Conservation (phyloP, 129 eudicot species). For the Rutidosis leptorrhynchoides region DNA sequence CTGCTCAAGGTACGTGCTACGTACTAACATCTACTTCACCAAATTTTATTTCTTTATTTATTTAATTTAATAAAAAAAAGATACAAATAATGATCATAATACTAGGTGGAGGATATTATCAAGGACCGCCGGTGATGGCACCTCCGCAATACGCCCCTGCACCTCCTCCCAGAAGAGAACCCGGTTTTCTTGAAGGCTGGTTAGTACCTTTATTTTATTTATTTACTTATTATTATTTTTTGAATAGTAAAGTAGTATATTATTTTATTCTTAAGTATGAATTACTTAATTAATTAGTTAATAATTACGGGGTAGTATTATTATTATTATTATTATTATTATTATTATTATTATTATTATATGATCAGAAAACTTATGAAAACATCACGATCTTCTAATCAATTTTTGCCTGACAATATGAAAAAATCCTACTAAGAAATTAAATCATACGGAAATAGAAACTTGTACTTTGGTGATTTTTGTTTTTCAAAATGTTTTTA, state of each 20-base stretch:
- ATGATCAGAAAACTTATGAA: background rate
- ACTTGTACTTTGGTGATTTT: no score
- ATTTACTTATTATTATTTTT: background rate
- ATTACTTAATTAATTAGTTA: no score
- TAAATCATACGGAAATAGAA: background rate
- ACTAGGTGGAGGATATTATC: slow-evolving; percentile 55
- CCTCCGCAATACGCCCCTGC: slow-evolving; percentile 75
- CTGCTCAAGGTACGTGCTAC: slow-evolving; percentile 54
- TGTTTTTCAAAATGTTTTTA: no score
- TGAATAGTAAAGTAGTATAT: background rate
- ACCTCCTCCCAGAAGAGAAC: slow-evolving; percentile 72
- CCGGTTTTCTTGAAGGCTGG: slow-evolving; percentile 93
- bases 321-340: background rate
- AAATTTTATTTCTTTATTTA: no score
- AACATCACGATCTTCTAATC: no score
- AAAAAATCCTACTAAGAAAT: background rate
- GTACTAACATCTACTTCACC: no score
- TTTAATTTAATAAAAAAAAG: no score
- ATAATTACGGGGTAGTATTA: no score
- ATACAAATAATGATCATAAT: background rate
- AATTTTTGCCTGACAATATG: no score
- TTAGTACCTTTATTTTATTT: slow-evolving; percentile 22
- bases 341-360: no score
- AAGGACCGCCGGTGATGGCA: slow-evolving; percentile 98
- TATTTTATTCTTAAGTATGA: no score